These are phyloP conservation scores for Tolypocladium ovalisporum DNA, from an alignment of 2,329 filamentous ascomycete genomes.

Conservation along the genomic window DNA sequence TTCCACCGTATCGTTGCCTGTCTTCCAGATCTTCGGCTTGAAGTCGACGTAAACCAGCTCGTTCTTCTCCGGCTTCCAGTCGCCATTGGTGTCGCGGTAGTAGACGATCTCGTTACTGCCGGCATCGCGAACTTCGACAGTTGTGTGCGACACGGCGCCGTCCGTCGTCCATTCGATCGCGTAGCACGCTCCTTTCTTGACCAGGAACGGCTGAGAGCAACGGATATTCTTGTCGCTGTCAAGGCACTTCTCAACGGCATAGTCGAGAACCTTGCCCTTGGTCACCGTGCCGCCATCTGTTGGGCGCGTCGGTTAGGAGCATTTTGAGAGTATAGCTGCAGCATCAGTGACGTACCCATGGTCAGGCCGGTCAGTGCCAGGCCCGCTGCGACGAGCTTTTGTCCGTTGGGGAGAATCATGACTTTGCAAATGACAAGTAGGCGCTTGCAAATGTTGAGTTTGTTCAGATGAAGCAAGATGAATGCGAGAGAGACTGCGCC, in stretches of 20 bases:
- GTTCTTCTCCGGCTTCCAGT: constrained; percentile 32
- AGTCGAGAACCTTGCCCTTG: constrained; percentile 28
- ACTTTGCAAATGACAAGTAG: background rate
- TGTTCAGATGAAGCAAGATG: background rate
- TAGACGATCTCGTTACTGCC: constrained; percentile 28
- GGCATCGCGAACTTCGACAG: constrained; percentile 23
- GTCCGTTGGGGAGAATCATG: constrained; percentile 10
- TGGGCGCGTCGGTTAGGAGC: background rate
- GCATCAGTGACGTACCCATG: constrained; percentile 2
- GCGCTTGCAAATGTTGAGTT: background rate
- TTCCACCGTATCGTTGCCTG: constrained; percentile 31
- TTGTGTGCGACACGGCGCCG: constrained; percentile 27
- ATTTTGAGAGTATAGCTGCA: background rate
- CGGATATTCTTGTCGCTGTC: constrained; percentile 26
- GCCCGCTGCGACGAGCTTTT: constrained; percentile 7
- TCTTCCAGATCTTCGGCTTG: constrained; percentile 31
- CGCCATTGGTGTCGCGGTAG: constrained; percentile 32
- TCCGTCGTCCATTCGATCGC: constrained; percentile 27
- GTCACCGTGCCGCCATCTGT: constrained; percentile 9
- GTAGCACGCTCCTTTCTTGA: constrained; percentile 26
- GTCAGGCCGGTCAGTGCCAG: constrained; percentile 6
- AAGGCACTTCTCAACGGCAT: constrained; percentile 27
- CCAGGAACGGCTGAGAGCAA: constrained; percentile 29
- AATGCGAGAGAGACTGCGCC: background rate
- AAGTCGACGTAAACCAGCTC: constrained; percentile 35